Evolutionary conservation across 176 grass and related monocot genomes (phyloP), one percentile per base, ranked within the genome.

Genomic region (Aegilops speltoides): DNA sequence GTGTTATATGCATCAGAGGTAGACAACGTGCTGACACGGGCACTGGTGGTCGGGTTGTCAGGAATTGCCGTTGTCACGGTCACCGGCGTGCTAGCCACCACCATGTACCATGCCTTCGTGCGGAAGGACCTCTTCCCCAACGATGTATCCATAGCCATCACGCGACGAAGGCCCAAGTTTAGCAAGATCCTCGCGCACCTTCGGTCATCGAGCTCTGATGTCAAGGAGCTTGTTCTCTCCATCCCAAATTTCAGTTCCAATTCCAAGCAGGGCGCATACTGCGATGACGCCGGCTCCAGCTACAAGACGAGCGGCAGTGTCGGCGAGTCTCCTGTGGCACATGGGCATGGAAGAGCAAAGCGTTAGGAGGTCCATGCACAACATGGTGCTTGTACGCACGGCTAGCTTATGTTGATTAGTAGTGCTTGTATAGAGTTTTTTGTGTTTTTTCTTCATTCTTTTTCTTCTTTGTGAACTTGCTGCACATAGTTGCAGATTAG

Each of bases 81-180:
- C 7, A 41, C 32, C 3, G 66, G n/a, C 34, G 25, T 95, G 34
- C 62, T 95, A 0, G 56, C 33, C 29, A 80, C 72, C 22, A 95
- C 94, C 3, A 15, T 93, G 23, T 8, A 93, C 12, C 94, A 93
- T 31, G 89, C 91, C 7, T 91, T 88, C 63, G 84, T 95, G 28
- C 68, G 87, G 3, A 64, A 80, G 10, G 62, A 93, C 38, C 87
- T 95, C 20, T 95, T 95, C 86, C 89, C 94, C 12, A 95, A 95
- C 26, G 94, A 95, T 73, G 87, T 95, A 50, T 79, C 87, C 86
- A 95, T 95, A 63, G 89, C 94, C 46, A 95, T 95, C 74, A 88
- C 84, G 0, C 33, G 38, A 0, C 11, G 6, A 22, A 43, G 3
- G 32, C 56, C 56, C 32, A 31, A 78, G 50, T 54, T 78, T 17